Conservation (phyloP, 176 grass and related monocot species). For the Otatea glauca region DNA sequence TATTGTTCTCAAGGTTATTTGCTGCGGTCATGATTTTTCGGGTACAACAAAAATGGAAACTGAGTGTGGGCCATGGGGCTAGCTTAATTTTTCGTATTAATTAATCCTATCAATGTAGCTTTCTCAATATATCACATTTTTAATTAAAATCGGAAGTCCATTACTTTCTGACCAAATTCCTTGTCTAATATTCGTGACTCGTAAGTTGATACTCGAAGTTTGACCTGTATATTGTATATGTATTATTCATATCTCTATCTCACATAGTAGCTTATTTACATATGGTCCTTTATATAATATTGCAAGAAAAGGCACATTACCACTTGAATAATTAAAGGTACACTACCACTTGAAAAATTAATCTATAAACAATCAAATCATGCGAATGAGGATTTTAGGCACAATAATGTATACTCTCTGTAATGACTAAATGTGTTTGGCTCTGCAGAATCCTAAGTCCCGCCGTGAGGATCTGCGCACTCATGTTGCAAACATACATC, state of each 20-base stretch:
- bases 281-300: not conserved
- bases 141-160: conserved; percentile 1
- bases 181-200: conserved; percentile 5
- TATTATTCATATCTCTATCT: conserved; percentile 24
- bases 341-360: not conserved
- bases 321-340: not conserved
- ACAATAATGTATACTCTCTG: conserved; percentile 25
- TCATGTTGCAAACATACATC: conserved; percentile 84
- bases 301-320: not conserved
- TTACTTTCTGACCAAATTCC: conserved; percentile 1
- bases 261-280: conserved; percentile 2
- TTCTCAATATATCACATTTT: conserved; percentile 1
- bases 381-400: conserved; percentile 18
- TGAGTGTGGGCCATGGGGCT: not conserved
- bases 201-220: conserved; percentile 6
- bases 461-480: conserved; percentile 93
- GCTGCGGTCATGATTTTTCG: not conserved
- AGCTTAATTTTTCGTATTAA: conserved; percentile 5
- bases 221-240: conserved; percentile 34
- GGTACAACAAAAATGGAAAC: not conserved
- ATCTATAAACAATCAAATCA: conserved; percentile 25
- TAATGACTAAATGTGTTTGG: conserved; percentile 42
- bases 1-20: conserved; percentile 24
- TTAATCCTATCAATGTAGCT: conserved; percentile 1
- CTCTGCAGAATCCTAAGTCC: conserved; percentile 79